Conservation (phyloP, 2,329 filamentous ascomycete species). For the Clonostachys rhizophaga region DNA sequence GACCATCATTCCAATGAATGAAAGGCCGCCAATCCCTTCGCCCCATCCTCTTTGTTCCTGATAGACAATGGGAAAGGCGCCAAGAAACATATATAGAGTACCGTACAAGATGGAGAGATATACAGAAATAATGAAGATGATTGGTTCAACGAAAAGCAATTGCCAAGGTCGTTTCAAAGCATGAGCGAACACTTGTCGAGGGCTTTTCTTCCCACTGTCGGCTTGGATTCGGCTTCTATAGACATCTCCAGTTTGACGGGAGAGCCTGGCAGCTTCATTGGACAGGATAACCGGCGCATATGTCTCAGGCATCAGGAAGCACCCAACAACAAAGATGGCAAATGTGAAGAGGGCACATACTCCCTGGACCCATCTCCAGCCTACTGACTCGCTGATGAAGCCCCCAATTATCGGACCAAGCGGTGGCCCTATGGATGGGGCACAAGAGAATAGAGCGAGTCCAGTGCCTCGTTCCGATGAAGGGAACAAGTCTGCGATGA, state of each 20-base stretch:
- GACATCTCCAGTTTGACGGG: slow-evolving; percentile 39
- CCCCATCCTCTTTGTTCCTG: slow-evolving; percentile 45
- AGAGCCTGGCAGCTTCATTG: slow-evolving; percentile 37
- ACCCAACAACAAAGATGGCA: slow-evolving; percentile 40
- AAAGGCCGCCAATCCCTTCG: slow-evolving; percentile 43
- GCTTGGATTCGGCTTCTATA: slow-evolving; percentile 24
- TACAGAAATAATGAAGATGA: slow-evolving; percentile 52
- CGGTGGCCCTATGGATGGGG: slow-evolving; percentile 55
- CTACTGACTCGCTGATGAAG: slow-evolving; percentile 48
- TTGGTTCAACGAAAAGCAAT: slow-evolving; percentile 56
- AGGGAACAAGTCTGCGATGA: slow-evolving; percentile 56
- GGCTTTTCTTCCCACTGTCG: not conserved
- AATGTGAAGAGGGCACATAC: slow-evolving; percentile 51
- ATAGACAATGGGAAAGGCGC: slow-evolving; percentile 50
- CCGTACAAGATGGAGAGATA: slow-evolving; percentile 51
- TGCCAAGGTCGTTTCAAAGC: slow-evolving; percentile 54
- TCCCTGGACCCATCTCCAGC: slow-evolving; percentile 57
- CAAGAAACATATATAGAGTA: slow-evolving; percentile 43
- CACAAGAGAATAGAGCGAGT: slow-evolving; percentile 57
- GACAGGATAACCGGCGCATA: slow-evolving; percentile 46
- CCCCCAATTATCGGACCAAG: slow-evolving; percentile 54
- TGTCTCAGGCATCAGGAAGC: slow-evolving; percentile 43
- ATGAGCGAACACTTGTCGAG: too few species aligned
- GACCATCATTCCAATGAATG: slow-evolving; percentile 56
- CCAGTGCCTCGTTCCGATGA: slow-evolving; percentile 48